Conservation (phyloP, 2,329 filamentous ascomycete species). For the Fusarium sp. region DNA sequence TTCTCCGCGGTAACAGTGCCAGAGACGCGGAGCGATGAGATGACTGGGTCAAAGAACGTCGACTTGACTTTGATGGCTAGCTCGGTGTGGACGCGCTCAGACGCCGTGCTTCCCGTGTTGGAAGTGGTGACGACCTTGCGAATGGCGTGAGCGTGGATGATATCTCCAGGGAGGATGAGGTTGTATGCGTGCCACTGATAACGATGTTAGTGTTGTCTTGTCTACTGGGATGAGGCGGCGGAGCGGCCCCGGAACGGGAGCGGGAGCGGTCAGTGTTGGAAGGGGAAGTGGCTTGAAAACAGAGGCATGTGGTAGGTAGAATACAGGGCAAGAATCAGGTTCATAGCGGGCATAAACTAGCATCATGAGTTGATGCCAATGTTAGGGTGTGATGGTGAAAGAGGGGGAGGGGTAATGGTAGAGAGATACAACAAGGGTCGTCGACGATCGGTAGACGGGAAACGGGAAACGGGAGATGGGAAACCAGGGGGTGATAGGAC, state of each 20-base stretch:
- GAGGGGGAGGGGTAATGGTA: slow-evolving; percentile 39
- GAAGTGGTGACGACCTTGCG: slow-evolving; percentile 65
- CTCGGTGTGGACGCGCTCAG: slow-evolving; percentile 67
- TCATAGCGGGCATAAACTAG: slow-evolving; percentile 5
- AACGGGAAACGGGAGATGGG: slow-evolving; percentile 18
- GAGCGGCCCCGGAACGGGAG: neutral
- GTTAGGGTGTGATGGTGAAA: slow-evolving; percentile 28
- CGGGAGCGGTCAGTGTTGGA: slow-evolving; percentile 7
- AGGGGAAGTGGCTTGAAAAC: slow-evolving; percentile 20
- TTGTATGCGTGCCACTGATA: slow-evolving; percentile 71
- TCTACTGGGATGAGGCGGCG: slow-evolving; percentile 20
- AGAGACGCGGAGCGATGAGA: slow-evolving; percentile 67
- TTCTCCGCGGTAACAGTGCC: slow-evolving; percentile 67
- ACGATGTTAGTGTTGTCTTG: slow-evolving; percentile 28
- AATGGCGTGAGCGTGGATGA: slow-evolving; percentile 66
- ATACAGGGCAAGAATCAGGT: slow-evolving; percentile 1
- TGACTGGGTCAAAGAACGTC: slow-evolving; percentile 69
- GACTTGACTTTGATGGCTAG: slow-evolving; percentile 68
- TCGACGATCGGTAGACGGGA: slow-evolving; percentile 13
- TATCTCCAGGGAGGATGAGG: slow-evolving; percentile 66
- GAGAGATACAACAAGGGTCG: slow-evolving; percentile 20
- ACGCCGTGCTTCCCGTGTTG: slow-evolving; percentile 63
- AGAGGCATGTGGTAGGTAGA: slow-evolving; percentile 12
- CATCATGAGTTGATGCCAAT: slow-evolving; percentile 11
- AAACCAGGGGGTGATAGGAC: slow-evolving; percentile 20